phyloP scores from a whole-genome alignment of 495 filamentous ascomycete genomes.

The Aspergillus ostianus region DNA sequence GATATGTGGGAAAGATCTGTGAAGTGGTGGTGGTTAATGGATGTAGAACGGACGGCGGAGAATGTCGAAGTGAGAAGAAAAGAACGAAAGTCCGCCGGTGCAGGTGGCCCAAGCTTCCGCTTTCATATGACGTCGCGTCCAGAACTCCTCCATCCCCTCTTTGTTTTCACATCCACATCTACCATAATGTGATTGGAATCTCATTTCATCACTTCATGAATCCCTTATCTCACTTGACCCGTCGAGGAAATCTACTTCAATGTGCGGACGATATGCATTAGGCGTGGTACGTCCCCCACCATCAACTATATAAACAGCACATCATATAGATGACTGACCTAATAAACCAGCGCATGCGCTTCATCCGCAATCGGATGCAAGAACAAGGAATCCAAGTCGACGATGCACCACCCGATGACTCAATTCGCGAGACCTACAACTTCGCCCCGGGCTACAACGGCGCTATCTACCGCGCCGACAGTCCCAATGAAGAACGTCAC shows the following conservation, averaged over 20 bases:
- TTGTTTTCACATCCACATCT: not conserved
- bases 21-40: not conserved
- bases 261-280: constrained; percentile 88
- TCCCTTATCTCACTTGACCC: not conserved
- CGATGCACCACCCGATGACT: constrained; percentile 72
- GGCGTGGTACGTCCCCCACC: constrained; percentile 54
- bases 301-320: not conserved
- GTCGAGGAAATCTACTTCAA: constrained; percentile 25
- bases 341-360: constrained; percentile 49
- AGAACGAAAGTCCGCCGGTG: not conserved
- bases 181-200: not conserved
- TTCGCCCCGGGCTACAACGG: constrained; percentile 88
- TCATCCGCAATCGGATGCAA: constrained; percentile 68
- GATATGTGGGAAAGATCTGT: not conserved
- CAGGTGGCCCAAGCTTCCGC: not conserved
- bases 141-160: not conserved
- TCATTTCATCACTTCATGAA: constrained; percentile 3
- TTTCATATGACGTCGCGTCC: constrained; percentile 28
- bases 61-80: not conserved
- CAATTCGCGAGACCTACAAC: constrained; percentile 80
- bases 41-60: not conserved
- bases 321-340: not conserved
- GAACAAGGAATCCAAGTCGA: constrained; percentile 74
- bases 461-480: constrained; percentile 79
- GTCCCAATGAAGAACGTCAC: constrained; percentile 9